Base-by-base conservation (phyloP, 1,284 basidiomycete species). In the Irpex lacteus region DNA sequence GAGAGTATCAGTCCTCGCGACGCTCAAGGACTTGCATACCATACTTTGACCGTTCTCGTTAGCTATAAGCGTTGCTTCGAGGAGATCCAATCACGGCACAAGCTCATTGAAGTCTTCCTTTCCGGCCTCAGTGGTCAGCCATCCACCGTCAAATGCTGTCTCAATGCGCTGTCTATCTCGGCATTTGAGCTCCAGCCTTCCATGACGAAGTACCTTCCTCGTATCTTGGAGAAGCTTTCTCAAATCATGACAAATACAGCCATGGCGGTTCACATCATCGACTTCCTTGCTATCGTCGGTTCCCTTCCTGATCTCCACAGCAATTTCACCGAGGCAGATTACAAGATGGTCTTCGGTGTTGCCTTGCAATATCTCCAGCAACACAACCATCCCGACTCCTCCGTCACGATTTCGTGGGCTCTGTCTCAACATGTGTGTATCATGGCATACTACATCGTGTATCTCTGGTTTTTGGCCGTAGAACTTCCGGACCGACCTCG, bases 181-280 rank as follows among this genome's bases (percentile, higher is more conserved):
- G 90, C 95, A 4, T 96, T 95, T 75, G 98, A 99, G 75, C 80
- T 99, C 40, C 91, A 91, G 63, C 81, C 87, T 37, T 94, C 94
- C 9, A 87, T 97, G 75, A 93, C 91, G 21, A 94, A 91, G 69
- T 88, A 85, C 71, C 82, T 98, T 47, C 85, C 92, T 7, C 81
- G 85, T 49, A 95, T 98, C 65, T 81, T 99, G 62, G 90, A 94
- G 69, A 95, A 94, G 74, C 85, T 98, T 47, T 92, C 93, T 6
- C 93, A 94, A 72, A 97, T 99, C 76, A 96, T 98, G 86, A 95
- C 95, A 2, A 96, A 95, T 63, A 90, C 94, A 3, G 89, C 90
- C 59, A 93, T 98, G 83, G 94, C 95, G 2, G 94, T 98, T 8
- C 96, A 99, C 74, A 98, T 99, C 73, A 86, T 99, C 67, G 95